These are phyloP conservation scores for Arxiozyma slooffiae DNA, from an alignment of 1,139 yeast species.

Conservation along the genomic window DNA sequence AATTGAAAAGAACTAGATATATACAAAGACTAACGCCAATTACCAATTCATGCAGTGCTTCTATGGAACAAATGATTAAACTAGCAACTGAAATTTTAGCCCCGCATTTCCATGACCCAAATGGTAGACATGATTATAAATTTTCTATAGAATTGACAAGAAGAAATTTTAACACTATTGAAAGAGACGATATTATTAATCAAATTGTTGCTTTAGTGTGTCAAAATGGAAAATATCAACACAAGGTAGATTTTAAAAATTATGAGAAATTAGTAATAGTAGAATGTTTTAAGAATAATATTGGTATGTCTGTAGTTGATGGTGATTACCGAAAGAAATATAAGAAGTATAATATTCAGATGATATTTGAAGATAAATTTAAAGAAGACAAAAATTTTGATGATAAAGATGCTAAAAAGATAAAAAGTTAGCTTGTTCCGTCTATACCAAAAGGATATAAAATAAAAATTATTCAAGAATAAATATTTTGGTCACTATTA, in stretches of 20 bases:
- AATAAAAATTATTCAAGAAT: neutral
- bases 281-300: conserved; percentile 76
- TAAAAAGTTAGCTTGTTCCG: neutral
- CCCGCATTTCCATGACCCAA: conserved; percentile 57
- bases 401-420: neutral
- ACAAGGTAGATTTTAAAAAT: conserved; percentile 68
- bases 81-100: conserved; percentile 48
- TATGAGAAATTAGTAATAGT: conserved; percentile 73
- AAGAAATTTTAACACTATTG: conserved; percentile 67
- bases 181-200: conserved; percentile 58
- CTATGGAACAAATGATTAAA: conserved; percentile 53
- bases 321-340: conserved; percentile 42
- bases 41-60: conserved; percentile 63
- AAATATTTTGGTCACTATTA: neutral
- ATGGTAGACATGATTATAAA: conserved; percentile 41
- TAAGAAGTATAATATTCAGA: conserved; percentile 51
- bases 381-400: conserved; percentile 13
- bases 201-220: conserved; percentile 68
- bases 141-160: conserved; percentile 77
- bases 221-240: conserved; percentile 46
- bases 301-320: conserved; percentile 73
- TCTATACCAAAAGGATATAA: no score
- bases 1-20: conserved; percentile 50
- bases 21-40: conserved; percentile 78
- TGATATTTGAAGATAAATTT: conserved; percentile 43